Evolutionary conservation across 192 early-diverging fungal species (phyloP).

Genomic region (Jimgerdemannia flammicorona): DNA sequence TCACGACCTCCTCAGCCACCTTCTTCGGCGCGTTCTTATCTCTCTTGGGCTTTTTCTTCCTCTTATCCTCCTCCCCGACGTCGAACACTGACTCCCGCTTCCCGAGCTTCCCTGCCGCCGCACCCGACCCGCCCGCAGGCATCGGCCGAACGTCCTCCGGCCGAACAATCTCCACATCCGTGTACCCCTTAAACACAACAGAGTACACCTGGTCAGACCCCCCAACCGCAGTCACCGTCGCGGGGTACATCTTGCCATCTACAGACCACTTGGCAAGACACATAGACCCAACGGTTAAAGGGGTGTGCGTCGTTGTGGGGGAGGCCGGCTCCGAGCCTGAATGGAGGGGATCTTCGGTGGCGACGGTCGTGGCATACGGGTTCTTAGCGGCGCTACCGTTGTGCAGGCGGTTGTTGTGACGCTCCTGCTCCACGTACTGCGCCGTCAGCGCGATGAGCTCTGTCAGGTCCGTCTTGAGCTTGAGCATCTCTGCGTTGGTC

Average conservation of each 20-base stretch:
- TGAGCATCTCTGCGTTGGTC: slow-evolving; percentile 61
- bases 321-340: slow-evolving; percentile 11
- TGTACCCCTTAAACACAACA: slow-evolving; percentile 61
- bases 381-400: slow-evolving; percentile 10
- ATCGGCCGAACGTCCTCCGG: slow-evolving; percentile 43
- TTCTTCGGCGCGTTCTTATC: slow-evolving; percentile 38
- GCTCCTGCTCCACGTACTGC: slow-evolving; percentile 34
- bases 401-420: neutral
- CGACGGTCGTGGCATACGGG: slow-evolving; percentile 4
- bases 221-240: slow-evolving; percentile 54
- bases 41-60: slow-evolving; percentile 23
- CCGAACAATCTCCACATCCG: slow-evolving; percentile 44
- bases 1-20: slow-evolving; percentile 57
- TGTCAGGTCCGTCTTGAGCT: slow-evolving; percentile 58
- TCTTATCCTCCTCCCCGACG: slow-evolving; percentile 19
- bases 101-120: slow-evolving; percentile 2
- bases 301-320: slow-evolving; percentile 15
- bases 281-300: slow-evolving; percentile 52
- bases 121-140: slow-evolving; percentile 37
- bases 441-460: slow-evolving; percentile 66
- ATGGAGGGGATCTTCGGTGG: slow-evolving; percentile 10
- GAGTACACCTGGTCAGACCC: slow-evolving; percentile 50
- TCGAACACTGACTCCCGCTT: slow-evolving; percentile 12
- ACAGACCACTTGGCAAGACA: slow-evolving; percentile 61
- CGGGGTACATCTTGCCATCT: slow-evolving; percentile 68